Evolutionary conservation across 2,329 filamentous ascomycete genomes (phyloP).

Genomic region (Tolypocladium ovalisporum): DNA sequence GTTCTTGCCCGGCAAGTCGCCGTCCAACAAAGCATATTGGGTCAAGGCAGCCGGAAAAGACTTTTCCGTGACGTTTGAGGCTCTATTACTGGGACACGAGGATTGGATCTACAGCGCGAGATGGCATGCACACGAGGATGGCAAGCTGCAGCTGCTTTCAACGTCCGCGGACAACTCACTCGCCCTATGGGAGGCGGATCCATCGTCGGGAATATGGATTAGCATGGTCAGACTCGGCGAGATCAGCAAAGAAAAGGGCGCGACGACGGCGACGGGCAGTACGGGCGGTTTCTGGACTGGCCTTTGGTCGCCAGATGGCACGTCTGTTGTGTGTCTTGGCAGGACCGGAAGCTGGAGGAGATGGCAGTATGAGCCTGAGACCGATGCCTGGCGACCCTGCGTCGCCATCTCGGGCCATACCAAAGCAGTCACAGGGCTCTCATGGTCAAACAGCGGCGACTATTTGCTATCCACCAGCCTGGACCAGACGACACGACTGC

Average conservation of each 20-base stretch:
- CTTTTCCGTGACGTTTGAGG: conserved; percentile 85
- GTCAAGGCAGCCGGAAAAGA: conserved; percentile 51
- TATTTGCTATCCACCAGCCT: conserved; percentile 83
- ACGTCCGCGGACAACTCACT: conserved; percentile 93
- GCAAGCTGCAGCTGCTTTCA: conserved; percentile 64
- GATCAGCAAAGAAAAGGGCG: conserved; percentile 88
- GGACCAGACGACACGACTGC: conserved; percentile 87
- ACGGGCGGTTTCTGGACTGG: conserved; percentile 95
- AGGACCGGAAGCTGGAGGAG: conserved; percentile 88
- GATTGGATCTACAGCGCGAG: conserved; percentile 93
- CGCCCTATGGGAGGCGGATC: conserved; percentile 83
- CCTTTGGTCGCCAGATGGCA: conserved; percentile 74
- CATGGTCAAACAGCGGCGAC: conserved; percentile 72
- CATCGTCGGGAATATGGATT: conserved; percentile 80
- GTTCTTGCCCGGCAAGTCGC: conserved; percentile 55
- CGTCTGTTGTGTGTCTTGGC: conserved; percentile 68
- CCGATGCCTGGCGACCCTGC: conserved; percentile 64
- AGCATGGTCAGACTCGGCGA: conserved; percentile 79
- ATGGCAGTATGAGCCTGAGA: conserved; percentile 55
- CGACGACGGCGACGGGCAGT: conserved; percentile 91
- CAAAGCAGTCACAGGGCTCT: conserved; percentile 66
- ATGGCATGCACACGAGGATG: conserved; percentile 50
- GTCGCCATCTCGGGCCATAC: conserved; percentile 78
- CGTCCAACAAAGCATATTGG: conserved; percentile 82
- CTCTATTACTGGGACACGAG: conserved; percentile 85